Evolutionary conservation across 2,329 filamentous ascomycete species (phyloP), one percentile per base, ranked within the genome.

Genomic region (Teratosphaeriaceae sp.): DNA sequence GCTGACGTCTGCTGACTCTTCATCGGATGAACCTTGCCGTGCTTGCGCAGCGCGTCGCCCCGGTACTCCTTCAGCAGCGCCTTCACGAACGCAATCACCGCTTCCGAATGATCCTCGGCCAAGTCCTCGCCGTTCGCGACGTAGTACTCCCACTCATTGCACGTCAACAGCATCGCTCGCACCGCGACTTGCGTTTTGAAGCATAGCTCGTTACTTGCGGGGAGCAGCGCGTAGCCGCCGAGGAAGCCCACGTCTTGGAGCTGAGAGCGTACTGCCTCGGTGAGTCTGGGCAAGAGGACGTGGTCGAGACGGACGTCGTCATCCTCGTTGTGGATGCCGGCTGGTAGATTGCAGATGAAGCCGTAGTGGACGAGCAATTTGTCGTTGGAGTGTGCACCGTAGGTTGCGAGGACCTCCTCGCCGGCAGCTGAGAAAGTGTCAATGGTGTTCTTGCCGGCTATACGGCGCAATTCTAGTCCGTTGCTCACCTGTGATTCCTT

Each of bases 311-410:
- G 58, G 8, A 71, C 54, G 2, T 59, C 55, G 49, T 73, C 70
- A 41, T 65, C 61, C 15, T 48, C 43, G 43, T 66, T 69, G 8
- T 40, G 48, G 1, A 40, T 45, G 4, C 37, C 29, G 13, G 45
- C 34, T 5, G 41, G 22, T 7, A 43, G 5, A 36, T 35, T 36
- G 34, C 66, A 59, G 12, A 71, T 60, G 53, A 74, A 74, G n/a
- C 70, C 70, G 43, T 74, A 89, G 62, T 88, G 84, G 0, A 78
- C 74, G 2, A 88, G 71, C 15, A 88, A 64, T 51, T 85, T 84
- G 57, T 88, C 84, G 49, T 86, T 85, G 21, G 74, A 74, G 58
- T 88, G 84, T 1, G 72, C 61, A 2, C 85, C 85, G 54, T 89
- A 89, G 21, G 75, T 79, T 20, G 85, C 78, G 46, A 74, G 77